Conservation (phyloP, 1,139 yeast genomes). For the Taphrina confusa region DNA sequence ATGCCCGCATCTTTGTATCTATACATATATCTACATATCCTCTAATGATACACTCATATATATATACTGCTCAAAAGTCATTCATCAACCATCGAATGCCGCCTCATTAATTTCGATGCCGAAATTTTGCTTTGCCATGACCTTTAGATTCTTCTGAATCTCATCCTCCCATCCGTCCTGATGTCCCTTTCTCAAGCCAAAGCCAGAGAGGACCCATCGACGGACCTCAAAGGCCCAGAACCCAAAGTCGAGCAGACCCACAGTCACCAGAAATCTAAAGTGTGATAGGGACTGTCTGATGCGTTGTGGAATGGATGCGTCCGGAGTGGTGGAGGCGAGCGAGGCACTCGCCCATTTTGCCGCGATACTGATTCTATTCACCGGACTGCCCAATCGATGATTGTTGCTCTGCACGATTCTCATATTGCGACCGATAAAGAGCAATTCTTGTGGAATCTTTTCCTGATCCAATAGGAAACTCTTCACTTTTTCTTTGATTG, state of each 20-base stretch:
- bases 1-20: too few species aligned
- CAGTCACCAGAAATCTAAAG: conserved; percentile 48
- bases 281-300: conserved; percentile 40
- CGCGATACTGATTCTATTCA: conserved; percentile 65
- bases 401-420: conserved; percentile 72
- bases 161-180: conserved; percentile 54
- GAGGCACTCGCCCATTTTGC: conserved; percentile 47
- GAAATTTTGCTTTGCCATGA: conserved; percentile 38
- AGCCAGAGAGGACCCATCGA: conserved; percentile 46
- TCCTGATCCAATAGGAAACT: conserved; percentile 62
- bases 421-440: conserved; percentile 70
- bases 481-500: conserved; percentile 50
- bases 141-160: conserved; percentile 51
- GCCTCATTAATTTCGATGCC: conserved; percentile 38
- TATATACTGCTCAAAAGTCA: not conserved
- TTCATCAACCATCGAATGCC: conserved; percentile 21
- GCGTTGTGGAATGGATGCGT: conserved; percentile 14
- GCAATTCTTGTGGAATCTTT: conserved; percentile 65
- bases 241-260: conserved; percentile 52
- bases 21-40: not conserved
- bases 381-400: conserved; percentile 67
- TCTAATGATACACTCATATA: not conserved
- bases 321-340: conserved; percentile 23
- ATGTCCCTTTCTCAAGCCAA: conserved; percentile 43
- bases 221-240: conserved; percentile 52